A percentile compares a stretch with the other conserved stretches of the same genome.
Evolutionary conservation across 2,329 filamentous ascomycete species (phyloP).

Genomic region (Knufia petricola): DNA sequence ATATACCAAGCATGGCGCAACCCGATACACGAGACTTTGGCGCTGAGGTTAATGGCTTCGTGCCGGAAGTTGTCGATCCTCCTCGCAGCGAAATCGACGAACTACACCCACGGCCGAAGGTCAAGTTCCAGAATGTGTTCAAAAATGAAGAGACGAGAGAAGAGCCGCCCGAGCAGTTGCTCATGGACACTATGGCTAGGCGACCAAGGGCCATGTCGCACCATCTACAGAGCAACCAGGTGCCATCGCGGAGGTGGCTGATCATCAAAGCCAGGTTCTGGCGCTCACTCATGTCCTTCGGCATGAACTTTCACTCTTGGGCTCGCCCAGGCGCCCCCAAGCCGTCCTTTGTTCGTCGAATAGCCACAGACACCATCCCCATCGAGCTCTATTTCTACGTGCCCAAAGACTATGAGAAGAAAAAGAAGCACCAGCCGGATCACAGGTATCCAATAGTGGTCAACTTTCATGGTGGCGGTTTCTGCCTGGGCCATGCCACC

Average conservation of each 20-base stretch:
- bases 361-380: conserved; percentile 42
- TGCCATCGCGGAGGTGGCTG: conserved; percentile 46
- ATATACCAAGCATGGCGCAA: background rate
- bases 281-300: conserved; percentile 58
- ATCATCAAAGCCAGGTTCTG: conserved; percentile 55
- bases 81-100: background rate
- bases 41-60: background rate
- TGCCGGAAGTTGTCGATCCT: background rate
- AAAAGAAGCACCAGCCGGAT: conserved; percentile 27
- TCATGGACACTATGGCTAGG: conserved; percentile 4
- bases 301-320: conserved; percentile 58
- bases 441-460: conserved; percentile 48
- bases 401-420: conserved; percentile 34
- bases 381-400: conserved; percentile 54
- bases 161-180: background rate
- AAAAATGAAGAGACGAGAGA: background rate
- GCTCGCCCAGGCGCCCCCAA: conserved; percentile 51
- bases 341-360: conserved; percentile 49
- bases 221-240: conserved; percentile 17
- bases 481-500: conserved; percentile 49
- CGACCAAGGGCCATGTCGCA: conserved; percentile 21
- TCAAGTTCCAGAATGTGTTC: conserved; percentile 4
- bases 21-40: conserved; percentile 5
- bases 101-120: background rate
- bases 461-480: conserved; percentile 57